Evolutionary conservation across 2,329 filamentous ascomycete species (phyloP).

Genomic region (Botrytis pseudocinerea): DNA sequence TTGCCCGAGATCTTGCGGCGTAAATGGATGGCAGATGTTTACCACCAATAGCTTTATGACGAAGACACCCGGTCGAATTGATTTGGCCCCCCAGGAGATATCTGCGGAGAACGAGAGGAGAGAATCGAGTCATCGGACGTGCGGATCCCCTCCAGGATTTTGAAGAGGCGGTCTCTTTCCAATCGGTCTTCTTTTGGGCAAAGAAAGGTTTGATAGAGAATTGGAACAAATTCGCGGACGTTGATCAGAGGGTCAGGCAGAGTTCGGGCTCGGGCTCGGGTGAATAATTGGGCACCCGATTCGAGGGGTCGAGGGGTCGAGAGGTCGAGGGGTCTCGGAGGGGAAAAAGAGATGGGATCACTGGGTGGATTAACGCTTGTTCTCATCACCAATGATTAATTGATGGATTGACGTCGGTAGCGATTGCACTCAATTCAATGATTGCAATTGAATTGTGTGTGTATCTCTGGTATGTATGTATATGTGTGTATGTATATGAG

Average conservation of each 20-base stretch:
- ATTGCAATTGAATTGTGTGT: background rate
- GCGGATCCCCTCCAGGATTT: background rate
- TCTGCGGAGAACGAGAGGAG: slow-evolving; percentile 35
- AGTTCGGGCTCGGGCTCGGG: slow-evolving; percentile 4
- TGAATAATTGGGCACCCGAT: slow-evolving; percentile 26
- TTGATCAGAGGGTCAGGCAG: slow-evolving; percentile 22
- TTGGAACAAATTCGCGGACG: background rate
- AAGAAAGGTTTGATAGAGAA: background rate
- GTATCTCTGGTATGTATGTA: background rate
- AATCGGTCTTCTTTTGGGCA: slow-evolving; percentile 5
- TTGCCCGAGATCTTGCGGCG: slow-evolving; percentile 26
- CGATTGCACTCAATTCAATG: background rate
- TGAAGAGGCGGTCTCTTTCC: background rate
- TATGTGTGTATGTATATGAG: background rate
- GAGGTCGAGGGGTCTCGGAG: slow-evolving; percentile 25
- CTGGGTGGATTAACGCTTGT: slow-evolving; percentile 2
- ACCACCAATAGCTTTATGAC: slow-evolving; percentile 21
- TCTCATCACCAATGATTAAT: background rate
- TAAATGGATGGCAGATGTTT: slow-evolving; percentile 24
- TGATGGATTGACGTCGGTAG: background rate
- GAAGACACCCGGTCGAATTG: slow-evolving; percentile 35
- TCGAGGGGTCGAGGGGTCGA: too few species aligned
- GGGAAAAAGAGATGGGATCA: slow-evolving; percentile 18
- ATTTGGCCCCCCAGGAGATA: slow-evolving; percentile 40
- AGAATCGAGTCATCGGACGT: slow-evolving; percentile 36